Conservation (phyloP, 257 asterid species). For the Scutellaria minor region DNA sequence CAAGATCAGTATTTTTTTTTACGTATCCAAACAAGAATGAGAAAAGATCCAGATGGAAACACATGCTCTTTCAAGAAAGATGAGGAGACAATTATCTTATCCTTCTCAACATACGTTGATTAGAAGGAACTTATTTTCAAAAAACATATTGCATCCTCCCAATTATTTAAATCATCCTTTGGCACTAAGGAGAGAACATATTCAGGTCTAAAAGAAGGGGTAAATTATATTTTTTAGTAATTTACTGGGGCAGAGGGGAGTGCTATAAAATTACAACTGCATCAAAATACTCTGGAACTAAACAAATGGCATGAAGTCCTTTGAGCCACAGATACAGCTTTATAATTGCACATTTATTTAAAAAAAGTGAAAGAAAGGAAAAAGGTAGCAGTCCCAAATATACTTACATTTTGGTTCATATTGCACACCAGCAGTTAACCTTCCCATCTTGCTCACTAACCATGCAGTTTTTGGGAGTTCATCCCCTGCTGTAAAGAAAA, state of each 20-base stretch:
- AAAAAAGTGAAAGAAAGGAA: slow-evolving; percentile 27
- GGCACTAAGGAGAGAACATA: not conserved
- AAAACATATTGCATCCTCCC: slow-evolving; percentile 2
- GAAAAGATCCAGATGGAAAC: slow-evolving; percentile 1
- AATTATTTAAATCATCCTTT: slow-evolving; percentile 2
- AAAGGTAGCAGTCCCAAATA: slow-evolving; percentile 1
- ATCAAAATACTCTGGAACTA: not conserved
- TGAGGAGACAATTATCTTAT: not conserved
- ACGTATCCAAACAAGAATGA: slow-evolving; percentile 25
- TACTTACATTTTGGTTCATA: slow-evolving; percentile 82
- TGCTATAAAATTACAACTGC: slow-evolving; percentile 7
- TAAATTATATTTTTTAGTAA: not conserved
- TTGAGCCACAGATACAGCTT: slow-evolving; percentile 12
- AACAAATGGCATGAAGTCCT: slow-evolving; percentile 1
- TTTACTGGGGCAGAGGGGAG: not conserved
- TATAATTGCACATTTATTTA: slow-evolving; percentile 5
- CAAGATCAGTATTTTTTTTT: not conserved
- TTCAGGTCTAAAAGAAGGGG: slow-evolving; percentile 1
- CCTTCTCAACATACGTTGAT: not conserved
- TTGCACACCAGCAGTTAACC: slow-evolving; percentile 91
- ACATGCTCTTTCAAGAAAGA: not conserved
- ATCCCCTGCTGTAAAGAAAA: slow-evolving; percentile 54
- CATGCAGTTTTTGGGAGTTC: slow-evolving; percentile 83
- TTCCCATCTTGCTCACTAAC: slow-evolving; percentile 92
- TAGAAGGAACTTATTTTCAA: slow-evolving; percentile 8